These are phyloP conservation scores for Termitomyces sp. DNA, from an alignment of 768 basidiomycete species.

Conservation along the genomic window DNA sequence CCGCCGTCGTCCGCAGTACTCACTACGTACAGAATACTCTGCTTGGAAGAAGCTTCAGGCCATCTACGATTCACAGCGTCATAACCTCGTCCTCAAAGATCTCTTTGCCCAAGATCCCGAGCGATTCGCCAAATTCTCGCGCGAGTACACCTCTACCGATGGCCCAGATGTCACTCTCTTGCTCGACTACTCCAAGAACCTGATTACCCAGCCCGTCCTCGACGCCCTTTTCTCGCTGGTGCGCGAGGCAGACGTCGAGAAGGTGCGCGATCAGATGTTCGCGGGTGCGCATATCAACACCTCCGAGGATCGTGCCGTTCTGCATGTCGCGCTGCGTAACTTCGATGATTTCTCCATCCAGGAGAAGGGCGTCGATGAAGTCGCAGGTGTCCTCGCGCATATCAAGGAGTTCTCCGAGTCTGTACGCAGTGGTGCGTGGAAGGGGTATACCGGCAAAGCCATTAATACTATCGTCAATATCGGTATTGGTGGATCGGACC, in stretches of 20 bases:
- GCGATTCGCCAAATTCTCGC: conserved; percentile 85
- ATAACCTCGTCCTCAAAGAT: conserved; percentile 82
- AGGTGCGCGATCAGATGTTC: conserved; percentile 90
- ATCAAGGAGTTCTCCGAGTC: conserved; percentile 87
- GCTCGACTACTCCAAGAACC: conserved; percentile 96
- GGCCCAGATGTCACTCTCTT: conserved; percentile 78
- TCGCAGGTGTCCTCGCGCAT: conserved; percentile 79
- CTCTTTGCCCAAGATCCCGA: conserved; percentile 87
- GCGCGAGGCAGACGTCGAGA: conserved; percentile 83
- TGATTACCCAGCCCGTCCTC: conserved; percentile 85
- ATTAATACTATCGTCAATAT: conserved; percentile 98
- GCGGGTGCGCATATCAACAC: conserved; percentile 97
- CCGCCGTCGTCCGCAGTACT: neutral
- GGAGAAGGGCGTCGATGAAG: conserved; percentile 82
- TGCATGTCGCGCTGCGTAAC: conserved; percentile 91
- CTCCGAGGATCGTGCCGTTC: conserved; percentile 94
- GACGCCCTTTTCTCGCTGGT: conserved; percentile 74
- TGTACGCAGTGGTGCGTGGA: conserved; percentile 87
- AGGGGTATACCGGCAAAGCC: conserved; percentile 93
- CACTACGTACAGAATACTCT: conserved; percentile 60
- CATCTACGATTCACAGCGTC: conserved; percentile 69
- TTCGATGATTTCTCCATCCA: conserved; percentile 71
- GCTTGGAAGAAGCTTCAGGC: conserved; percentile 90
- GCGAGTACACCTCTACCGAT: conserved; percentile 62
- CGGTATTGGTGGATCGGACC: conserved; percentile 96